phyloP scores from a whole-genome alignment of 1,284 basidiomycete species.

The Apiotrichum veenhuisii region DNA sequence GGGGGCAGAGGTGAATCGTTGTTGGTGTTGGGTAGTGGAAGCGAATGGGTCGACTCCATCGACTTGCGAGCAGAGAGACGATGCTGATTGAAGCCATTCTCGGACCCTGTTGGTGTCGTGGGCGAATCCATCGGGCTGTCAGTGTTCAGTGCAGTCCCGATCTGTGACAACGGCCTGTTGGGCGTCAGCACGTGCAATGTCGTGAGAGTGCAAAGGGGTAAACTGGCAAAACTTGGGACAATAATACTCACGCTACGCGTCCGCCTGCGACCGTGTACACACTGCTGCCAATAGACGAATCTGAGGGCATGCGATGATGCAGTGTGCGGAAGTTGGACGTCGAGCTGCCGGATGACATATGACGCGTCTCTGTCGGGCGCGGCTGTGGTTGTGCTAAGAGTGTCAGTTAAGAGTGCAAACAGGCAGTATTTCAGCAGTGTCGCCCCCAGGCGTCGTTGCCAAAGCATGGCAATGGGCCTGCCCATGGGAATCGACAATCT shows the following conservation, averaged over 20 bases:
- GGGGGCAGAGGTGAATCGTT: constrained; percentile 29
- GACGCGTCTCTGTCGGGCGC: neutral
- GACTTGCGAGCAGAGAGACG: constrained; percentile 38
- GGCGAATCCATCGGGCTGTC: constrained; percentile 33
- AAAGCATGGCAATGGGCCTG: too few relatives aligned
- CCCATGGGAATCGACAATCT: too few relatives aligned
- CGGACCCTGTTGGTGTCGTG: constrained; percentile 41
- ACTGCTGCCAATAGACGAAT: constrained; percentile 44
- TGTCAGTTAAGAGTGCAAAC: constrained; percentile 2
- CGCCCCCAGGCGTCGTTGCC: too few relatives aligned
- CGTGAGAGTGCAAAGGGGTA: too few relatives aligned
- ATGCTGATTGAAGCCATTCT: constrained; percentile 29
- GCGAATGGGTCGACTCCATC: constrained; percentile 43
- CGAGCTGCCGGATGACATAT: constrained; percentile 15
- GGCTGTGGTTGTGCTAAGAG: too few relatives aligned
- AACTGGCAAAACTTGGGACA: neutral
- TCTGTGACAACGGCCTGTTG: constrained; percentile 39
- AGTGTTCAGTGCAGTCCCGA: constrained; percentile 20
- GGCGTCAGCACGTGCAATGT: constrained; percentile 2
- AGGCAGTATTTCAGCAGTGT: too few relatives aligned
- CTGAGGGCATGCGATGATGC: constrained; percentile 44
- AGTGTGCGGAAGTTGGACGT: constrained; percentile 2
- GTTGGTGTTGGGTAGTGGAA: constrained; percentile 25
- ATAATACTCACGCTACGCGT: constrained; percentile 17
- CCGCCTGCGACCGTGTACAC: constrained; percentile 30